Conservation (phyloP, 352 stramenopile genomes). For the Bremia lactucae region DNA sequence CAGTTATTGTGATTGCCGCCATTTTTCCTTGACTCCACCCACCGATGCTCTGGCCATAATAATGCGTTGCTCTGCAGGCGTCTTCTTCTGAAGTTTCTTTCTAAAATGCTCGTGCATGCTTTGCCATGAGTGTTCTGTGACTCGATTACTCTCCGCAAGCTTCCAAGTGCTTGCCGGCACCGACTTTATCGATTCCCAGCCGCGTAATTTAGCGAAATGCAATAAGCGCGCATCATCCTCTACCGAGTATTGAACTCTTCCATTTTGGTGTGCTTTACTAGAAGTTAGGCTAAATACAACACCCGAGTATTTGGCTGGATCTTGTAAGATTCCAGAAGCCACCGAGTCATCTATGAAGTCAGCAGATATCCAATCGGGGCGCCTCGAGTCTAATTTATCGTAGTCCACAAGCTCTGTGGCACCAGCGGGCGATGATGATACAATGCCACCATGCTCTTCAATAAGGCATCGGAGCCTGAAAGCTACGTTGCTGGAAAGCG, state of each 20-base stretch:
- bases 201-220: constrained; percentile 22
- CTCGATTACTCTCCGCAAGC: constrained; percentile 6
- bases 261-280: neutral
- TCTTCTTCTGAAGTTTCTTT: constrained; percentile 30
- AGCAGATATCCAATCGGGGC: constrained; percentile 29
- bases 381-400: constrained; percentile 12
- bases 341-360: constrained; percentile 42
- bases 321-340: constrained; percentile 17
- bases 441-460: constrained; percentile 24
- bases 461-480: constrained; percentile 16
- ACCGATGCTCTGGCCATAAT: constrained; percentile 15
- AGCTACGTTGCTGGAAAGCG: constrained; percentile 13
- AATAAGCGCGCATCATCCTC: constrained; percentile 39
- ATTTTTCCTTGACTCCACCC: neutral
- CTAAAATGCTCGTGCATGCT: constrained; percentile 49
- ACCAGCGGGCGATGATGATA: constrained; percentile 3
- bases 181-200: constrained; percentile 11
- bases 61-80: constrained; percentile 17
- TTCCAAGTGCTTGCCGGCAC: constrained; percentile 14
- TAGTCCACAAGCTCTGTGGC: constrained; percentile 35
- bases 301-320: constrained; percentile 28
- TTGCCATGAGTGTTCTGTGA: constrained; percentile 22
- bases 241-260: constrained; percentile 16
- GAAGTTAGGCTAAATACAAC: constrained; percentile 1
- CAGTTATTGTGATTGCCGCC: neutral